A percentile compares a stretch with the other conserved stretches of the same genome.
These are phyloP conservation scores for Suhomyces sp. DNA, from an alignment of 805 yeast genomes.

Conservation along the genomic window DNA sequence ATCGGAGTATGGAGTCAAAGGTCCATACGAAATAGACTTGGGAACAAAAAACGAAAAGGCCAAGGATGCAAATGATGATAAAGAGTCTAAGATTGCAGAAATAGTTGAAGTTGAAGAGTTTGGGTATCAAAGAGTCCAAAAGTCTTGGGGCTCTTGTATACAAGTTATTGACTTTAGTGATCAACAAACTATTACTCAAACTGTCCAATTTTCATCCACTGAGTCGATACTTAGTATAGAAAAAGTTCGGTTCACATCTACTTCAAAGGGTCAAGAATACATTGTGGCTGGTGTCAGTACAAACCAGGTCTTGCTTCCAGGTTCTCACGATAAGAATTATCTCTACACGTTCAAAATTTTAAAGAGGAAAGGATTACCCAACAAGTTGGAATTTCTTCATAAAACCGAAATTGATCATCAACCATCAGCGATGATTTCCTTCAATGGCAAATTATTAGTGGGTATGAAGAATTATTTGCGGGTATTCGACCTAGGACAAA, in stretches of 20 bases:
- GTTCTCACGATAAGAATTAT: slow-evolving; percentile 21
- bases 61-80: slow-evolving; percentile 10
- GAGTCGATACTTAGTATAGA: slow-evolving; percentile 46
- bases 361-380: slow-evolving; percentile 11
- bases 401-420: slow-evolving; percentile 53
- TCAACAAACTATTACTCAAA: slow-evolving; percentile 34
- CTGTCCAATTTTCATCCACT: slow-evolving; percentile 43
- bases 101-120: slow-evolving; percentile 9
- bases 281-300: slow-evolving; percentile 48
- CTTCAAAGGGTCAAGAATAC: slow-evolving; percentile 24
- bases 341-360: slow-evolving; percentile 39
- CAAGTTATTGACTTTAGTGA: slow-evolving; percentile 43
- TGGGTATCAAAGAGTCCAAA: slow-evolving; percentile 34
- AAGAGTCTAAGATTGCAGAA: background rate
- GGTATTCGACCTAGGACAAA: slow-evolving; percentile 71
- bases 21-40: slow-evolving; percentile 23
- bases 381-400: slow-evolving; percentile 51
- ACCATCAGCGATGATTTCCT: slow-evolving; percentile 50
- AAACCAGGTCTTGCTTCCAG: slow-evolving; percentile 30
- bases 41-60: slow-evolving; percentile 15
- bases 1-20: slow-evolving; percentile 39
- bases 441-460: slow-evolving; percentile 57
- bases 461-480: slow-evolving; percentile 55
- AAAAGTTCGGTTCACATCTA: slow-evolving; percentile 26
- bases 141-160: slow-evolving; percentile 53